Evolutionary conservation across 352 stramenopile species (phyloP).

Genomic region (Achlya hypogyna): DNA sequence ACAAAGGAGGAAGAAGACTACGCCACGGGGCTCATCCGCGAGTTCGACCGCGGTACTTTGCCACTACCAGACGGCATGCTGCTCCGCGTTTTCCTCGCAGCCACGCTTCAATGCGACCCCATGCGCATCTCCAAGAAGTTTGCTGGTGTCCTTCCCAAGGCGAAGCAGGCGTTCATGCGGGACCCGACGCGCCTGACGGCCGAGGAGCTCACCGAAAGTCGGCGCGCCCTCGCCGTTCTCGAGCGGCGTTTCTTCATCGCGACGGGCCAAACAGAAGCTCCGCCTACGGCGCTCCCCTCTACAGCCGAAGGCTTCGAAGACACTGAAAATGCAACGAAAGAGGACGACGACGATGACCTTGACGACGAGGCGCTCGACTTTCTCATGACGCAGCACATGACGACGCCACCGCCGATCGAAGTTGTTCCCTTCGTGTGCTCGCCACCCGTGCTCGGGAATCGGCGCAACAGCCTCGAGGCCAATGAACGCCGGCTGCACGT

Average conservation of each 20-base stretch:
- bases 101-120: conserved; percentile 87
- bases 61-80: conserved; percentile 77
- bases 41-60: conserved; percentile 77
- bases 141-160: conserved; percentile 22
- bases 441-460: background rate
- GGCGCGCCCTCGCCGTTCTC: background rate
- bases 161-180: background rate
- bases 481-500: background rate
- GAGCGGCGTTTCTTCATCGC: background rate
- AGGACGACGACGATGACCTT: background rate
- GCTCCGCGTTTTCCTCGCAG: conserved; percentile 76
- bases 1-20: conserved; percentile 57
- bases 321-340: background rate
- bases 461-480: background rate
- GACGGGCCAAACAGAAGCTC: background rate
- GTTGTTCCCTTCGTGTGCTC: background rate
- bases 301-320: background rate
- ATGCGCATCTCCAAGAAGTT: conserved; percentile 95
- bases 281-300: background rate
- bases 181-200: background rate
- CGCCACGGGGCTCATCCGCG: conserved; percentile 72
- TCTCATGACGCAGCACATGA: background rate
- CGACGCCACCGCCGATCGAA: background rate
- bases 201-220: background rate
- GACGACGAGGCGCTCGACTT: background rate